Percentiles rank a stretch among this genome's conserved stretches.
phyloP scores from a whole-genome alignment of 305 asterid species.

The Solanum hybrid region DNA sequence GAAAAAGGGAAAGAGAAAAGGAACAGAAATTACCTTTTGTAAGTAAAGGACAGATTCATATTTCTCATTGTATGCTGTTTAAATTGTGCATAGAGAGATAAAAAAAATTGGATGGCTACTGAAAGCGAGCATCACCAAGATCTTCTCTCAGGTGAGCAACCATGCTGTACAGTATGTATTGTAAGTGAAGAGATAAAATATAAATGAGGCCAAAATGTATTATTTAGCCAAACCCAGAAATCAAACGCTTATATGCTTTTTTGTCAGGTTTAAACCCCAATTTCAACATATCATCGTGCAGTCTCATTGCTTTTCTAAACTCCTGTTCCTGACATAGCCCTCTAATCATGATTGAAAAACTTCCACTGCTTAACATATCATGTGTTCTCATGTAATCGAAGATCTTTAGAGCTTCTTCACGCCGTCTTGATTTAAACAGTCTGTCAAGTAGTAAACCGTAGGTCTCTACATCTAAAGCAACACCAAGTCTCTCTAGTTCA shows the following conservation, averaged over 20 bases:
- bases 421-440: constrained; percentile 31
- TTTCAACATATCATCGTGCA: constrained; percentile 65
- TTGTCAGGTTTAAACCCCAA: constrained; percentile 56
- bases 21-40: not conserved
- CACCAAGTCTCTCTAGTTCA: constrained; percentile 31
- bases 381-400: constrained; percentile 49
- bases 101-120: not conserved
- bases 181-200: not conserved
- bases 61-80: not conserved
- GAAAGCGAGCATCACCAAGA: not conserved
- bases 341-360: constrained; percentile 41
- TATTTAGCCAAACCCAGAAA: constrained; percentile 49
- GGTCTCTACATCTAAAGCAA: constrained; percentile 29
- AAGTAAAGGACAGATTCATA: not conserved
- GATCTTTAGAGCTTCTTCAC: constrained; percentile 37
- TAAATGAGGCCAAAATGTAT: not conserved
- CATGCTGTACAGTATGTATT: not conserved
- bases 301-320: constrained; percentile 57
- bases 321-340: constrained; percentile 51
- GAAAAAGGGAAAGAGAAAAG: not conserved
- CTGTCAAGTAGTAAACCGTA: constrained; percentile 37
- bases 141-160: not conserved
- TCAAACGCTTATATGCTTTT: constrained; percentile 45
- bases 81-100: not conserved
- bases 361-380: constrained; percentile 29